Evolutionary conservation across 2,329 filamentous ascomycete species (phyloP).

Genomic region (Boeremia exigua): DNA sequence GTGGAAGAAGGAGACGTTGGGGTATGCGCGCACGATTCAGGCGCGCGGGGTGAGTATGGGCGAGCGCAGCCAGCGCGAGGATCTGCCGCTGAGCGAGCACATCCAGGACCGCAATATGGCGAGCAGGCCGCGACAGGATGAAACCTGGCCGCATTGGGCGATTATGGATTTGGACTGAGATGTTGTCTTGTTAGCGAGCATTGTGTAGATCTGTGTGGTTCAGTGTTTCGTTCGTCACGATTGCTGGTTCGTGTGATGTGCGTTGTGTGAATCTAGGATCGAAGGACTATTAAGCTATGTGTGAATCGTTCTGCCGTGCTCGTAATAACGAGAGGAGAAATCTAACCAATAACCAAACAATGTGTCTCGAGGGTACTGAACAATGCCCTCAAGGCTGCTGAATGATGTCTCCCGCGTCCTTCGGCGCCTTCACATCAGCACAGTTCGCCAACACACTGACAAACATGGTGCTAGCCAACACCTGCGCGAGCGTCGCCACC

Average conservation of each 20-base stretch:
- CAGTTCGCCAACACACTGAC: conserved; percentile 11
- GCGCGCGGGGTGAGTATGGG: conserved; percentile 50
- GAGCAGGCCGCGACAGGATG: conserved; percentile 31
- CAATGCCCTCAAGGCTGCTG: background rate
- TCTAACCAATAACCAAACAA: too few species aligned
- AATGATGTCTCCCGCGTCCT: background rate
- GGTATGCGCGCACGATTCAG: conserved; percentile 48
- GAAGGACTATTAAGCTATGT: too few species aligned
- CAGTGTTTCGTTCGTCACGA: too few species aligned
- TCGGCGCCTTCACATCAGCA: background rate
- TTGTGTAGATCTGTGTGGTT: background rate
- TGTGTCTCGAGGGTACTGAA: too few species aligned
- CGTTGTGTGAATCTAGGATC: too few species aligned
- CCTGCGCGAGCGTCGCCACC: conserved; percentile 7
- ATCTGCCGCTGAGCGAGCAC: conserved; percentile 33
- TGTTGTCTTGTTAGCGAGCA: background rate
- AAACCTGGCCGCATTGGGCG: conserved; percentile 36
- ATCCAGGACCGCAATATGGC: conserved; percentile 33
- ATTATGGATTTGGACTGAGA: conserved; percentile 15
- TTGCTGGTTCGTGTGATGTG: too few species aligned
- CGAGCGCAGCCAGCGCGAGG: conserved; percentile 49
- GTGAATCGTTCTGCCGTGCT: too few species aligned
- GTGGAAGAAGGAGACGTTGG: conserved; percentile 48
- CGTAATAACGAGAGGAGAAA: too few species aligned
- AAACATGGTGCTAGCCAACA: conserved; percentile 8